Conservation (phyloP, 2,329 filamentous ascomycete genomes). For the Raffaelea ambrosiae region DNA sequence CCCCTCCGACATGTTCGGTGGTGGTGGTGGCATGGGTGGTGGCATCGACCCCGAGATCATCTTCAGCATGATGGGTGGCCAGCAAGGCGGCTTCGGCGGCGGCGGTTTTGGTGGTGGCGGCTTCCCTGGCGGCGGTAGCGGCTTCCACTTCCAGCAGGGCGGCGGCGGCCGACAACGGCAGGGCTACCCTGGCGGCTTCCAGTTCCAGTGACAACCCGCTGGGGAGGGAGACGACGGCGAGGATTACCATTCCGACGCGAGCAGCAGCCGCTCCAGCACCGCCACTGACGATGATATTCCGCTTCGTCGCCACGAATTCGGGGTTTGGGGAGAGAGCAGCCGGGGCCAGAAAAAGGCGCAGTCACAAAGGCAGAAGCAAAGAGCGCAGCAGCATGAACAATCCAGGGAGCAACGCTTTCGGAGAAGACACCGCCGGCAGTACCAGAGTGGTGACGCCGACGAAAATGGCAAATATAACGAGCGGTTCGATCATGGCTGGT, state of each 20-base stretch:
- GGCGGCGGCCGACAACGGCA: conserved; percentile 25
- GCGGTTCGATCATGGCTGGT: too few relatives aligned
- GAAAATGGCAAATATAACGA: too few relatives aligned
- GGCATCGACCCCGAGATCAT: conserved; percentile 70
- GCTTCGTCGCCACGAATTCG: too few relatives aligned
- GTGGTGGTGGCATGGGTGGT: conserved; percentile 53
- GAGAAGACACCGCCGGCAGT: too few relatives aligned
- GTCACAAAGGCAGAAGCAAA: too few relatives aligned
- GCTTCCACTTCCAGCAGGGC: conserved; percentile 47
- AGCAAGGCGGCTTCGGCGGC: conserved; percentile 43
- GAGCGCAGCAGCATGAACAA: too few relatives aligned
- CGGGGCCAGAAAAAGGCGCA: too few relatives aligned
- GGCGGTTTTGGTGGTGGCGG: conserved; percentile 38
- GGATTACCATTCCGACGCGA: too few relatives aligned
- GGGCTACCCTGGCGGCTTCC: conserved; percentile 28
- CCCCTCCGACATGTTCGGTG: conserved; percentile 75
- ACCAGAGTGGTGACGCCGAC: too few relatives aligned
- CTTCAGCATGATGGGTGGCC: conserved; percentile 75
- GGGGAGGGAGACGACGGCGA: conserved; percentile 21
- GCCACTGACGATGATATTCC: conserved; percentile 8
- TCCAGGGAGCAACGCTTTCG: too few relatives aligned
- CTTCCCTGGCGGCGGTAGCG: conserved; percentile 24
- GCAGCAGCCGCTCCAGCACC: too few relatives aligned
- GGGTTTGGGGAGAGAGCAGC: too few relatives aligned
- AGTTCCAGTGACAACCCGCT: conserved; percentile 40